Base-by-base conservation (phyloP, 495 filamentous ascomycete species). In the Xylaria curta region DNA sequence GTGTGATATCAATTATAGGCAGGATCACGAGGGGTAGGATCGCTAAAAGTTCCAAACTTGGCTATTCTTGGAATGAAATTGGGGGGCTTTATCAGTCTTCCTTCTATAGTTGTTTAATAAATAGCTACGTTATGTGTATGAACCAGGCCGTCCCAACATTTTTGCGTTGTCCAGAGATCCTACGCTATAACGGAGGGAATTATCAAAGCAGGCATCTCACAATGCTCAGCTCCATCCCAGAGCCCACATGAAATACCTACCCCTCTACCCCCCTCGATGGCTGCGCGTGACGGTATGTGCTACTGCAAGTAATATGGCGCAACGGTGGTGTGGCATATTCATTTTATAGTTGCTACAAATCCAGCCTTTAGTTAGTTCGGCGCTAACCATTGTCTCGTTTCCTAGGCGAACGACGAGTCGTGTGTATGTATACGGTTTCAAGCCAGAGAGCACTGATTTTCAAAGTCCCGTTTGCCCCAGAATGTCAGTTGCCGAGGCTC, bases 301-400 rank as follows among this genome's bases (percentile, higher is more conserved):
- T 67, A 67, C 65, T 67, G 65, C 65, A 67, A 67, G 49, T 56
- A 56, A 56, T 54, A 67, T 67, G 65, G 47, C 65, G 49, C 65
- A 54, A 67, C 42, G 47, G 33, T 67, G 65, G 49, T 67, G 65
- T 67, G 65, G 49, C 65, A 67, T 31, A 42, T 56, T 67, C 28
- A 19, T 33, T 26, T 28, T 21, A 42, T n/a, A 56, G 31, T 56
- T n/a, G 49, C 42, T 28, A 67, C n/a, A 40, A 26, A 42, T n/a
- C 6, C 33, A 17, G n/a, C n/a, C 65, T 28, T 17, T 31, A 19
- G 47, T 42, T 26, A 63, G 9, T 44, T 63, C 60, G 7, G 46
- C 4, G 1, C 44, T n/a, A 26, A 28, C 3, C 24, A 26, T 21
- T 40, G 31, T 56, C 21, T 40, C 65, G 4, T 19, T 28, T 66